These are phyloP conservation scores for Sphaerulina vaccinii DNA, from an alignment of 2,329 filamentous ascomycete genomes.

Conservation along the genomic window DNA sequence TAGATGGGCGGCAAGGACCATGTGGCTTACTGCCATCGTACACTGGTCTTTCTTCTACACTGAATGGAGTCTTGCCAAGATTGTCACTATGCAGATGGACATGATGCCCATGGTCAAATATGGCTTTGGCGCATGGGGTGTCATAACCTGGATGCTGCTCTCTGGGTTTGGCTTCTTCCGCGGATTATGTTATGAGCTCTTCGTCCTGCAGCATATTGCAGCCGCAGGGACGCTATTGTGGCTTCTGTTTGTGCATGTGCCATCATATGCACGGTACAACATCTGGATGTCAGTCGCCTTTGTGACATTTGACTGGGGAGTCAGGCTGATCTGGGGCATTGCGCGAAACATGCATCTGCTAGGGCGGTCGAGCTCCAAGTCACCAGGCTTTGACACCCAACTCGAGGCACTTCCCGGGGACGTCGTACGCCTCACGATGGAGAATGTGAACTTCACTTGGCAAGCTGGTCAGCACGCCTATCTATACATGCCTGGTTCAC, in stretches of 20 bases:
- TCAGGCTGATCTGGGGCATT: constrained; percentile 29
- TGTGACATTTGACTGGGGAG: constrained; percentile 33
- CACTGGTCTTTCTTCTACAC: constrained; percentile 57
- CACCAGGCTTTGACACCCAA: constrained; percentile 28
- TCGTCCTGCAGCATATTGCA: constrained; percentile 55
- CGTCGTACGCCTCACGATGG: constrained; percentile 57
- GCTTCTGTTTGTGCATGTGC: constrained; percentile 52
- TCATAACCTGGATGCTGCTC: constrained; percentile 53
- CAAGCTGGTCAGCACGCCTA: constrained; percentile 63
- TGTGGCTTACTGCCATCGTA: constrained; percentile 55
- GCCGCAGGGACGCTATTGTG: constrained; percentile 50
- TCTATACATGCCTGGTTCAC: constrained; percentile 55
- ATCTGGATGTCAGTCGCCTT: constrained; percentile 34
- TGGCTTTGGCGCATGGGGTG: constrained; percentile 54
- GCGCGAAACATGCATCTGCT: constrained; percentile 31
- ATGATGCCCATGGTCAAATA: constrained; percentile 51
- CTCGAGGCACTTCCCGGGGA: constrained; percentile 51
- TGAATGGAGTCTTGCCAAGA: constrained; percentile 53
- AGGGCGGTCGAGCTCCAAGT: neutral
- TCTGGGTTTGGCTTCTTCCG: constrained; percentile 53
- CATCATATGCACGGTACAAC: constrained; percentile 34
- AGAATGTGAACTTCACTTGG: constrained; percentile 58
- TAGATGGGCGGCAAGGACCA: constrained; percentile 51
- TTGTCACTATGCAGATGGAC: constrained; percentile 49
- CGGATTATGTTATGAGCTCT: constrained; percentile 53